phyloP scores from a whole-genome alignment of 2,329 filamentous ascomycete genomes.

The Aureobasidium sp. region DNA sequence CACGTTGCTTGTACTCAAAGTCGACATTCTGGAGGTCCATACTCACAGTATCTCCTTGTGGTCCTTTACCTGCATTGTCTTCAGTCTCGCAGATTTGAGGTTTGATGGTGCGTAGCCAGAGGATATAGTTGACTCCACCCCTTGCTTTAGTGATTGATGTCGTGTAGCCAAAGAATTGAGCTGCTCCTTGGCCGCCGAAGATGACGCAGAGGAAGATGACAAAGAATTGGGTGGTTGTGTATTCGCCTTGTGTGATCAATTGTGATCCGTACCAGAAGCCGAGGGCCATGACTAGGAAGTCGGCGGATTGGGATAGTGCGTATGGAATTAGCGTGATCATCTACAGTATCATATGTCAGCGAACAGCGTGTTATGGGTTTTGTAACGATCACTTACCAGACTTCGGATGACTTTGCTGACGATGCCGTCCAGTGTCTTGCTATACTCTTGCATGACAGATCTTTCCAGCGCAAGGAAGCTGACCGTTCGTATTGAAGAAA shows the following conservation, averaged over 20 bases:
- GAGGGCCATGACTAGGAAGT: constrained; percentile 51
- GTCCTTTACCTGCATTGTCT: constrained; percentile 34
- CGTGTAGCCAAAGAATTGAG: not conserved
- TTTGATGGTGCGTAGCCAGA: constrained; percentile 29
- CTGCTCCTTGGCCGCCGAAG: constrained; percentile 64
- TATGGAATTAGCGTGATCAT: constrained; percentile 66
- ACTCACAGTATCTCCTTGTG: constrained; percentile 26
- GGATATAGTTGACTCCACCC: constrained; percentile 50
- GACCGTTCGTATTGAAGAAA: constrained; percentile 43
- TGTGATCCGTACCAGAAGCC: constrained; percentile 41
- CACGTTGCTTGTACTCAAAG: constrained; percentile 33
- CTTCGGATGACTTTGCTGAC: too few species aligned
- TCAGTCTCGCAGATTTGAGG: constrained; percentile 34
- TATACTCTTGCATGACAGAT: too few species aligned
- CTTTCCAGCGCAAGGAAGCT: constrained; percentile 72
- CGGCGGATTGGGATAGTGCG: constrained; percentile 68
- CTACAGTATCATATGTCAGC: too few species aligned
- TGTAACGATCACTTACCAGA: too few species aligned
- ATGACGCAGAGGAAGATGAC: constrained; percentile 72
- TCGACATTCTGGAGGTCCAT: constrained; percentile 30
- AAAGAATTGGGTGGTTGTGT: constrained; percentile 54
- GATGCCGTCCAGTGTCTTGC: too few species aligned
- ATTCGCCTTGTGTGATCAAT: constrained; percentile 36
- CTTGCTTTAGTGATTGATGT: not conserved
- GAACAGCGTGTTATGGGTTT: constrained; percentile 62